These are phyloP conservation scores for Macrophomina tecta DNA, from an alignment of 2,329 filamentous ascomycete genomes.

Conservation along the genomic window DNA sequence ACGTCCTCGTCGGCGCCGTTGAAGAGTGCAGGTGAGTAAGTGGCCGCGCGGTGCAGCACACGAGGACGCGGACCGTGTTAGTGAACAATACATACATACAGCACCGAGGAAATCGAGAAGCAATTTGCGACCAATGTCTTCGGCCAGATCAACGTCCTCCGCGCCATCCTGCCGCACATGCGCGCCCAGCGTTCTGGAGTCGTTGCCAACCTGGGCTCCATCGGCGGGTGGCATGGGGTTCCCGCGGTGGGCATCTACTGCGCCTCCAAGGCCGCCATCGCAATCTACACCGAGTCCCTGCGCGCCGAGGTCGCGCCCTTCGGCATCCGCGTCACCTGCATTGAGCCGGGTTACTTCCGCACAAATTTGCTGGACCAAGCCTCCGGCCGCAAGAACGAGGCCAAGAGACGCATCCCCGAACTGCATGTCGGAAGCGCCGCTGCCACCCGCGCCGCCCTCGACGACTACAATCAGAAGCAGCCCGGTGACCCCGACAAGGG, in stretches of 20 bases:
- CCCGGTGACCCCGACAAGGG: conserved; percentile 63
- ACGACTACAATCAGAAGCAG: conserved; percentile 42
- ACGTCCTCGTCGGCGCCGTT: conserved; percentile 24
- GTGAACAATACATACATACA: no score
- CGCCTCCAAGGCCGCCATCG: conserved; percentile 76
- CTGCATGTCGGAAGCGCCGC: conserved; percentile 24
- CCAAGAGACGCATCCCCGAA: not conserved
- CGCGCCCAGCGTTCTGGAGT: conserved; percentile 62
- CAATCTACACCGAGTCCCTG: conserved; percentile 46
- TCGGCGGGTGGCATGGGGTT: conserved; percentile 86
- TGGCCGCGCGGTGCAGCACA: no score
- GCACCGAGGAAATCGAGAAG: not conserved
- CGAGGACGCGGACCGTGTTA: no score
- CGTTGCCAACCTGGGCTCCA: conserved; percentile 93
- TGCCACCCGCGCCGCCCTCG: no score
- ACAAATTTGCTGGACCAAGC: conserved; percentile 32
- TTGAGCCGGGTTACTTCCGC: conserved; percentile 72
- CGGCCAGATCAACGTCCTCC: conserved; percentile 94
- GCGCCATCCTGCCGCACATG: conserved; percentile 50
- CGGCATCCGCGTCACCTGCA: conserved; percentile 80
- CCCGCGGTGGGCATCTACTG: conserved; percentile 89
- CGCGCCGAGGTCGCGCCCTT: conserved; percentile 82
- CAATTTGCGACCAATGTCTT: conserved; percentile 88
- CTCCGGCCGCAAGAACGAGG: no score
- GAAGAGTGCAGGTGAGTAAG: not conserved